Evolutionary conservation across 306 rosid genomes (phyloP).

Genomic region (Prunus dulcis): DNA sequence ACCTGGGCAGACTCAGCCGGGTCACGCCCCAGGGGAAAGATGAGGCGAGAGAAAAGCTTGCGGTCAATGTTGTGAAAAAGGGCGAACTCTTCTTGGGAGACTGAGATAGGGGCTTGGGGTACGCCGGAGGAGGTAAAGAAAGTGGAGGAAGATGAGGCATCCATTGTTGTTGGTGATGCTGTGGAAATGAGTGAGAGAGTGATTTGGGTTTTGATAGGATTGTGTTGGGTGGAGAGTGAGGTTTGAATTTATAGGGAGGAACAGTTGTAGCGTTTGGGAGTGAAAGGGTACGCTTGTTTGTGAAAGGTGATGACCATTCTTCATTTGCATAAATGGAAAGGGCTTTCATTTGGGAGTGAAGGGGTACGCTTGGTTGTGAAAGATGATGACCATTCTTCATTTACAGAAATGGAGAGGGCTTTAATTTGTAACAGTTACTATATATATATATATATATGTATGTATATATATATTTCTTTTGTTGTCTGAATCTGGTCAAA

Average conservation of each 20-base stretch:
- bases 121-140: not conserved
- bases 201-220: not conserved
- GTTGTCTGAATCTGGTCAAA: not conserved
- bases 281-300: not conserved
- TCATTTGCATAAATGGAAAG: no score
- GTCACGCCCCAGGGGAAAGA: conserved; percentile 38
- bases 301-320: not conserved
- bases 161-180: conserved; percentile 6
- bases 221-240: not conserved
- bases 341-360: no score
- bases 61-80: conserved; percentile 60
- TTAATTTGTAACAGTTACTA: not conserved
- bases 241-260: not conserved
- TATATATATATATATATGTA: no score
- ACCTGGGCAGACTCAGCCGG: conserved; percentile 33
- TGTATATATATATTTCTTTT: no score
- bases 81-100: conserved; percentile 47
- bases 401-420: no score
- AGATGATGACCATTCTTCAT: not conserved
- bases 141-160: not conserved
- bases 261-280: not conserved
- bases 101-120: not conserved
- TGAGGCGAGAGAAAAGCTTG: conserved; percentile 42
- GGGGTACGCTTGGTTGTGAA: not conserved
- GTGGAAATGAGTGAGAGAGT: not conserved